Evolutionary conservation across 257 asterid genomes (phyloP), one percentile per base, ranked within the genome.

Genomic region (Parsonsia alboflavescens): DNA sequence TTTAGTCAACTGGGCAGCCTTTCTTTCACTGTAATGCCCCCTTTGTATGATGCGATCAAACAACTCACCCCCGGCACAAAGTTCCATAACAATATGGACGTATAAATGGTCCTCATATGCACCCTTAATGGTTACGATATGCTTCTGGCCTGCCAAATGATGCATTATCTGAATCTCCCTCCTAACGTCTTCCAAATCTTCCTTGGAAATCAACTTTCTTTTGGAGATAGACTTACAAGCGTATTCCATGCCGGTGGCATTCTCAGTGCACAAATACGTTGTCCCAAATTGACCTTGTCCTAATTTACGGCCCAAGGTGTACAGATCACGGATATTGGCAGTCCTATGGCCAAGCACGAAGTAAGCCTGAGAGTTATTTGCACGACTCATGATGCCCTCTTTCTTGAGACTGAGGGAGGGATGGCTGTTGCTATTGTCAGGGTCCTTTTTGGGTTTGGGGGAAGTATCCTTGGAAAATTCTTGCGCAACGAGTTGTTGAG

Each of bases 131-230:
- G 91, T 88, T 61, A 93, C 98, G 73, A 93, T 89, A 78, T 93
- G 85, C 83, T 79, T 85, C 81, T 93, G 98, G 52, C 96, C 97
- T 74, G 97, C 89, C 89, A 93, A 77, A 81, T 93, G 98, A 77
- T 93, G 96, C 97, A 93, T 93, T 75, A 93, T 89, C 88, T 93
- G 97, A 83, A 93, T 91, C 89, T 93, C 98, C 89, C 98, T 89
- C 73, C 96, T 78, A 7, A 93, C 98, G 79, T 93, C 98, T 78
- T 91, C 96, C 0, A 93, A 89, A 30, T 93, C 98, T 79, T 91
- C 98, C 71, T 78, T 88, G 33, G 98, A 88, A 68, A 87, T 93
- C 79, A 93, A 67, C 81, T 91, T 93, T 83, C 97, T 87, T 92
- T 93, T 93, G 42, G 93, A 79, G 72, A 93, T 91, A 54, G 98